Percentiles rank a stretch among this genome's conserved stretches.
Conservation (phyloP, 2,329 filamentous ascomycete species). For the Aspergillus piperis region DNA sequence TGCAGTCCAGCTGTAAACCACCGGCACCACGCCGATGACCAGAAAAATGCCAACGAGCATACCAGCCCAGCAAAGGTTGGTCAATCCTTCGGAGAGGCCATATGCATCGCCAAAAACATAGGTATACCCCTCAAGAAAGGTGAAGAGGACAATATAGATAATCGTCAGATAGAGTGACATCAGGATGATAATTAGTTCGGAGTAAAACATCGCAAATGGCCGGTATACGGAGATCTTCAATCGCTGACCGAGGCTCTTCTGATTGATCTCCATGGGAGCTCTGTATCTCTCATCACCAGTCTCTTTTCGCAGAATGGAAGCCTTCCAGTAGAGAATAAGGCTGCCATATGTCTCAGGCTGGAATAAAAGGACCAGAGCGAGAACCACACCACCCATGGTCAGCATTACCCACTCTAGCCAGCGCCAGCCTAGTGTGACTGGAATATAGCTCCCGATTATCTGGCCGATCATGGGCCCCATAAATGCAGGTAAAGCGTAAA, state of each 20-base stretch:
- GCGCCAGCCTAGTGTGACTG: slow-evolving; percentile 30
- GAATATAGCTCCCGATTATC: slow-evolving; percentile 24
- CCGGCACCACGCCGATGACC: slow-evolving; percentile 44
- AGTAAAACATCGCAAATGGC: slow-evolving; percentile 52
- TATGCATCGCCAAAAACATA: slow-evolving; percentile 56
- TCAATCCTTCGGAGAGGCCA: slow-evolving; percentile 49
- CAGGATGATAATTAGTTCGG: slow-evolving; percentile 43
- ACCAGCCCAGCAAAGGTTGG: slow-evolving; percentile 53
- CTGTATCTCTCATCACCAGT: slow-evolving; percentile 51
- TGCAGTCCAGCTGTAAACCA: slow-evolving; percentile 48
- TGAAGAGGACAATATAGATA: slow-evolving; percentile 39
- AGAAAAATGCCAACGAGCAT: slow-evolving; percentile 49
- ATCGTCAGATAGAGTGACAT: slow-evolving; percentile 38
- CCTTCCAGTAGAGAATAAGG: slow-evolving; percentile 48
- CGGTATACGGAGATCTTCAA: slow-evolving; percentile 50
- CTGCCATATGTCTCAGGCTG: slow-evolving; percentile 55
- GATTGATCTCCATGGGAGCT: slow-evolving; percentile 49
- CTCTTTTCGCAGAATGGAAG: slow-evolving; percentile 39
- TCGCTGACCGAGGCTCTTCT: slow-evolving; percentile 42
- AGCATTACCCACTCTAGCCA: slow-evolving; percentile 51
- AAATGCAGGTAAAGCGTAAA: slow-evolving; percentile 53
- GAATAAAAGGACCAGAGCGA: slow-evolving; percentile 45
- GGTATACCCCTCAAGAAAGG: slow-evolving; percentile 50
- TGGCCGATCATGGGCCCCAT: slow-evolving; percentile 31
- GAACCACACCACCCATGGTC: slow-evolving; percentile 37